A percentile compares a stretch with the other conserved stretches of the same genome.
Evolutionary conservation across 2,329 filamentous ascomycete genomes (phyloP).

Genomic region (Fonsecaea monophora): DNA sequence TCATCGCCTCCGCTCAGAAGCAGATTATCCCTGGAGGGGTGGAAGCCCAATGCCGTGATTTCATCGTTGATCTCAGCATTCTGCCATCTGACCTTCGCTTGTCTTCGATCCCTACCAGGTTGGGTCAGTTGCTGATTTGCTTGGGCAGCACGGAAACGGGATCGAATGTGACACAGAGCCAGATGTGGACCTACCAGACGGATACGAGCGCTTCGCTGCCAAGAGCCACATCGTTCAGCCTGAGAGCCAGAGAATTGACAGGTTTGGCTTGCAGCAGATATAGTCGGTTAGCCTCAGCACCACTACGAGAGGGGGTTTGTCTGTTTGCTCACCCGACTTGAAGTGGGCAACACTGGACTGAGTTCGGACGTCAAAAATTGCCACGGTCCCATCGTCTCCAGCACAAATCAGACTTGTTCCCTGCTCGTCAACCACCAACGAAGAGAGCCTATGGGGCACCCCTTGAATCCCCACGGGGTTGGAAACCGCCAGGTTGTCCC

Average conservation of each 20-base stretch:
- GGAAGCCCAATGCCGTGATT: conserved; percentile 64
- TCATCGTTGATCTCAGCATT: conserved; percentile 62
- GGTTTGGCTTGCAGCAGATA: conserved; percentile 30
- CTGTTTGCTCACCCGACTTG: conserved; percentile 29
- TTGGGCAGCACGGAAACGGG: neutral
- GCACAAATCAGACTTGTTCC: conserved; percentile 33
- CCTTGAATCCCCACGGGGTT: conserved; percentile 17
- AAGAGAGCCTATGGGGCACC: conserved; percentile 31
- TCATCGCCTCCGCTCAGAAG: conserved; percentile 69
- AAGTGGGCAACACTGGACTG: conserved; percentile 27
- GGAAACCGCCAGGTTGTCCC: conserved; percentile 23
- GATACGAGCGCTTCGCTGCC: conserved; percentile 38
- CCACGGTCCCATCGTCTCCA: conserved; percentile 36
- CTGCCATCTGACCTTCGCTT: conserved; percentile 37
- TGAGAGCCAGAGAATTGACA: conserved; percentile 35
- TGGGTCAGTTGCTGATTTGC: neutral
- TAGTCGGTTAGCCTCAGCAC: neutral
- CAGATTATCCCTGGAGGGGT: conserved; percentile 59
- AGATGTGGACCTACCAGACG: conserved; percentile 34
- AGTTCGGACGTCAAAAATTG: conserved; percentile 37
- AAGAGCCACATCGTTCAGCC: conserved; percentile 34
- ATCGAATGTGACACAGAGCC: neutral
- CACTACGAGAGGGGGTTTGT: neutral
- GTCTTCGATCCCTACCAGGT: conserved; percentile 49
- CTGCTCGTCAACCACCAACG: conserved; percentile 31